Base-by-base conservation (phyloP, 176 grass and related monocot genomes). In the Rhynchospora breviuscula region DNA sequence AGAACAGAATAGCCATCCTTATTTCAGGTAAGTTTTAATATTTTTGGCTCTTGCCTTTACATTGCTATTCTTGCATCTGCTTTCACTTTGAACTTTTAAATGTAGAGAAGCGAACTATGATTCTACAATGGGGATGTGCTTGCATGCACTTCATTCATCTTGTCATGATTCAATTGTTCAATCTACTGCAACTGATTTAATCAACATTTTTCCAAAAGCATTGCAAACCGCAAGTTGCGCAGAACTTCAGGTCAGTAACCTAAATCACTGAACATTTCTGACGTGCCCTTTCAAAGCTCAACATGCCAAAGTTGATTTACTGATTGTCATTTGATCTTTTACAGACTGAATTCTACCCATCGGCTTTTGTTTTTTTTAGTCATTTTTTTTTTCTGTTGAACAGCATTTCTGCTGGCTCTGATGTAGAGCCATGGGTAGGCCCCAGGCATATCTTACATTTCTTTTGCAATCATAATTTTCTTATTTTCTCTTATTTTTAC, bases 241-340 rank as follows among this genome's bases (percentile, higher is more conserved):
- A 87, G 89, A 98, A 83, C 92, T 98, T 90, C 86, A 98, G 95
- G 95, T 98, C 57, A 91, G 82, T 60, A 73, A 66, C 81, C 53
- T 77, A 89, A 63, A 78, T 74, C 72, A 14, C 72, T 54, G 23
- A 54, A 54, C 12, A 25, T 21, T 54, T 54, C 22, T 54, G 48
- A 76, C 31, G 12, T 47, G 45, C 17, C 26, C 18, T 72, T 72
- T 43, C 40, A 72, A 72, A 72, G 22, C 12, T 76, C 11, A 53
- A 76, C 48, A 76, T 54, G 47, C 2, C 12, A 76, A 76, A 54
- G 72, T 53, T 56, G 26, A 54, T 76, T 54, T 29, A 53, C 72
- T 15, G 45, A 70, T 46, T 0, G 10, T 76, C 48, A 52, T 26
- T 54, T n/a, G 11, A 29, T 29, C 21, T 45, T 71, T 47, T 76